These are phyloP conservation scores for Ophiosphaerella narmari DNA, from an alignment of 2,329 filamentous ascomycete species.

Conservation along the genomic window DNA sequence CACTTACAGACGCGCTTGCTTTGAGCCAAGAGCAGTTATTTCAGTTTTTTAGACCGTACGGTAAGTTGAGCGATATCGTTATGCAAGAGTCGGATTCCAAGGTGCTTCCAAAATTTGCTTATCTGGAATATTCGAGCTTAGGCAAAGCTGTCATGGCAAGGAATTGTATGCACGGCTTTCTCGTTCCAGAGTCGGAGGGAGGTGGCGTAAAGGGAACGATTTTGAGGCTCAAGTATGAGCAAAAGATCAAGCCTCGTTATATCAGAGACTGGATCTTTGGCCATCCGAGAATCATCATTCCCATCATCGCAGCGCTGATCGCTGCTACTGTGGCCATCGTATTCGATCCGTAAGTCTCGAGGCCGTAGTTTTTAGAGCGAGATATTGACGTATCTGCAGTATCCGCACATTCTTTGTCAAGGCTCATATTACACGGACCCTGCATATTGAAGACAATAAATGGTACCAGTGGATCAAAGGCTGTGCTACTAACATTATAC, in stretches of 20 bases:
- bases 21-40: conserved; percentile 87
- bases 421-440: conserved; percentile 77
- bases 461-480: conserved; percentile 81
- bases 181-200: conserved; percentile 68
- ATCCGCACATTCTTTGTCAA: conserved; percentile 93
- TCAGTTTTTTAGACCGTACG: conserved; percentile 84
- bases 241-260: conserved; percentile 74
- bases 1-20: conserved; percentile 73
- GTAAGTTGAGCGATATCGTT: conserved; percentile 84
- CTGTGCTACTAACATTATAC: conserved; percentile 69
- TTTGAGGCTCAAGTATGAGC: conserved; percentile 82
- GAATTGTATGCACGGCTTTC: conserved; percentile 88
- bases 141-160: conserved; percentile 84
- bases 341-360: conserved; percentile 72
- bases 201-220: conserved; percentile 77
- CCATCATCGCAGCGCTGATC: conserved; percentile 76
- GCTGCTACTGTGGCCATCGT: conserved; percentile 79
- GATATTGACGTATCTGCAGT: conserved; percentile 20
- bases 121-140: conserved; percentile 74
- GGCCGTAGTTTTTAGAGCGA: background rate
- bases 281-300: conserved; percentile 88
- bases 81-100: conserved; percentile 87
- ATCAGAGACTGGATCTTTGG: conserved; percentile 85
- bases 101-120: conserved; percentile 76
- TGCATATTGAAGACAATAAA: conserved; percentile 73